Base-by-base conservation (phyloP, 2,329 filamentous ascomycete genomes). In the Diplodia corticola region DNA sequence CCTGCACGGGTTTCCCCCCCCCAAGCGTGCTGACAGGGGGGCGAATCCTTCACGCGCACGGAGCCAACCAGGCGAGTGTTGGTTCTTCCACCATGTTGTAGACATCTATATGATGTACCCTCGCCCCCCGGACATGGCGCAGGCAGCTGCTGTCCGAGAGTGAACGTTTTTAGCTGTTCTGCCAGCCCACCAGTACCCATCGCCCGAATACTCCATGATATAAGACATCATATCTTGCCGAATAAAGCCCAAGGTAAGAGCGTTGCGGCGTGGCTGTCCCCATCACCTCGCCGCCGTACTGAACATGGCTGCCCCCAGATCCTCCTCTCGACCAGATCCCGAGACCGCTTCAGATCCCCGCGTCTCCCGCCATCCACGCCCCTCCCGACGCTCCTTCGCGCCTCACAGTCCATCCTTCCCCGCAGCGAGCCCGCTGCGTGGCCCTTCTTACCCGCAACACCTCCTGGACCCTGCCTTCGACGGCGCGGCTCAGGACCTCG, bases 21-120 rank as follows among this genome's bases (percentile, higher is more conserved):
- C 30, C 65, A 67, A 67, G 66, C 64, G 60, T 64, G 55, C 65
- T 30, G 53, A 63, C 69, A 71, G 75, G 75, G 70, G 72, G 44
- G 22, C 17, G 60, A 68, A 77, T 78, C 75, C 76, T 75, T 73
- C 74, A 71, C 73, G 57, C 57, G 75, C 75, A 75, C 73, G 57
- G 55, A 44, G 55, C 64, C 64, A 66, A 66, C 64, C 64, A 66
- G 57, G 48, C 37, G 48, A 61, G 28, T 63, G 64, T 66, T 66
- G 64, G 64, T 61, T 63, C 55, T 61, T 53, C 55, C 49, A 64
- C 63, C 55, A 66, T 60, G 55, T 61, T 61, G 55, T 55, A 66
- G 64, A 61, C 64, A 61, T 66, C 55, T 66, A 66, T 66, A 66
- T 66, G 64, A 66, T 66, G 64, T 66, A 66, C 64, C 55, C 64